Conservation (phyloP, 306 rosid species). For the Malus asiatica region DNA sequence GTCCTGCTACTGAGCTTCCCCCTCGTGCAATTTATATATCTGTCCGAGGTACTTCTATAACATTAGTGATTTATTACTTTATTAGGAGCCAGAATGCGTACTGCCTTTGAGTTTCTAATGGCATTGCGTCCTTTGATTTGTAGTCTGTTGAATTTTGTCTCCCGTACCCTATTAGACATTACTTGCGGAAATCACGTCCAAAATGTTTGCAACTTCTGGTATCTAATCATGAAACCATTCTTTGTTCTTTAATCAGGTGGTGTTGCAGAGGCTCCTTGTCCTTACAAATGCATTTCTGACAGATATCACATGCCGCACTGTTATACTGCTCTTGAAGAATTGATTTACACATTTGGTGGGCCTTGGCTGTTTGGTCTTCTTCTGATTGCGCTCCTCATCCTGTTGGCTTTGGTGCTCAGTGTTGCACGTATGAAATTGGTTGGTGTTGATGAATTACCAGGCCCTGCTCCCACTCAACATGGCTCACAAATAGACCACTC, state of each 20-base stretch:
- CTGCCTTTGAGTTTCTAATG: neutral
- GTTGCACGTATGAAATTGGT: conserved; percentile 93
- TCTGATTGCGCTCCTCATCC: conserved; percentile 71
- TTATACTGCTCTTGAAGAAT: conserved; percentile 93
- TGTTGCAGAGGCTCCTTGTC: conserved; percentile 75
- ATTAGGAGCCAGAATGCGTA: neutral
- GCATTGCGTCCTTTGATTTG: neutral
- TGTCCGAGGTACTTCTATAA: conserved; percentile 66
- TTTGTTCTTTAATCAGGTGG: conserved; percentile 55
- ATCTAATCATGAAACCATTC: neutral
- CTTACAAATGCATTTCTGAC: conserved; percentile 85
- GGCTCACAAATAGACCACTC: conserved; percentile 98
- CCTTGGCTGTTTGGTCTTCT: conserved; percentile 94
- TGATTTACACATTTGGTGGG: conserved; percentile 92
- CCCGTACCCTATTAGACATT: neutral
- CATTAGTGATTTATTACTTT: conserved; percentile 15
- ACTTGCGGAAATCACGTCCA: neutral
- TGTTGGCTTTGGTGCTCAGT: conserved; percentile 90
- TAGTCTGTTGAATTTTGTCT: neutral
- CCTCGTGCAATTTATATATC: conserved; percentile 63
- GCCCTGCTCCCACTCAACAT: conserved; percentile 91
- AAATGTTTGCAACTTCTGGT: neutral
- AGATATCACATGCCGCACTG: conserved; percentile 97
- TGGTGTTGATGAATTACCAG: conserved; percentile 87
- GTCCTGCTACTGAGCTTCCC: conserved; percentile 79